A percentile compares a stretch with the other conserved stretches of the same genome.
Conservation (phyloP, 1,284 basidiomycete species). For the Marasmius tenuissimus region DNA sequence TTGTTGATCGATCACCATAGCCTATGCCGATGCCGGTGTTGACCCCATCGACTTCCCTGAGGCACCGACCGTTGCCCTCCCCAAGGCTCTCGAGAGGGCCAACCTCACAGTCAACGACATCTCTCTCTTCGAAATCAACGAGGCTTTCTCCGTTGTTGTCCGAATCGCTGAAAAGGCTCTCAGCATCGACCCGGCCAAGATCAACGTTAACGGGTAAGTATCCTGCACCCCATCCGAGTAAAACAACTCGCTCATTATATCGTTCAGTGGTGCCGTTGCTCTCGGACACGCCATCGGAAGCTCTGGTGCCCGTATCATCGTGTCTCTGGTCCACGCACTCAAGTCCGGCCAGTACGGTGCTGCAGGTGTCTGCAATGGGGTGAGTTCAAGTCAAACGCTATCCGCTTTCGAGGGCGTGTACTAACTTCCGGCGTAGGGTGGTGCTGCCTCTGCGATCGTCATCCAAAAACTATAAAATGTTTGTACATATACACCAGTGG, state of each 20-base stretch:
- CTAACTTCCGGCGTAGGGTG: conserved; percentile 58
- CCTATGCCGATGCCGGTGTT: conserved; percentile 95
- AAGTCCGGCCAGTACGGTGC: conserved; percentile 97
- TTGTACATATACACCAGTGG: conserved; percentile 15
- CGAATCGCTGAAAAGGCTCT: conserved; percentile 90
- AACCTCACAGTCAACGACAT: conserved; percentile 86
- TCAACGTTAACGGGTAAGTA: conserved; percentile 87
- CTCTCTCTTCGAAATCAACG: conserved; percentile 95
- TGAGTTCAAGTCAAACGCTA: conserved; percentile 40
- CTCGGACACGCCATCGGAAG: conserved; percentile 96
- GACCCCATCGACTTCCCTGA: conserved; percentile 97
- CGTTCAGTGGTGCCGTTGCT: conserved; percentile 83
- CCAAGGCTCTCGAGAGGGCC: conserved; percentile 86
- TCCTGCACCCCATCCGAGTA: conserved; percentile 13
- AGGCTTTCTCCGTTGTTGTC: conserved; percentile 96
- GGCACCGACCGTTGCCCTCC: conserved; percentile 91
- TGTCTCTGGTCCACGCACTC: conserved; percentile 90
- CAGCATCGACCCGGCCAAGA: conserved; percentile 81
- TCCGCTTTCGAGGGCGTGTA: conserved; percentile 1
- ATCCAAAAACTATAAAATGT: conserved; percentile 76
- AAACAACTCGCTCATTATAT: conserved; percentile 2
- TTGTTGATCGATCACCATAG: conserved; percentile 41
- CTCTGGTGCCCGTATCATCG: conserved; percentile 93
- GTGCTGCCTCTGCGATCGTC: conserved; percentile 88
- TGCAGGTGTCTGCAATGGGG: conserved; percentile 97